Conservation (phyloP, 768 basidiomycete species). For the Royoungia palumana region DNA sequence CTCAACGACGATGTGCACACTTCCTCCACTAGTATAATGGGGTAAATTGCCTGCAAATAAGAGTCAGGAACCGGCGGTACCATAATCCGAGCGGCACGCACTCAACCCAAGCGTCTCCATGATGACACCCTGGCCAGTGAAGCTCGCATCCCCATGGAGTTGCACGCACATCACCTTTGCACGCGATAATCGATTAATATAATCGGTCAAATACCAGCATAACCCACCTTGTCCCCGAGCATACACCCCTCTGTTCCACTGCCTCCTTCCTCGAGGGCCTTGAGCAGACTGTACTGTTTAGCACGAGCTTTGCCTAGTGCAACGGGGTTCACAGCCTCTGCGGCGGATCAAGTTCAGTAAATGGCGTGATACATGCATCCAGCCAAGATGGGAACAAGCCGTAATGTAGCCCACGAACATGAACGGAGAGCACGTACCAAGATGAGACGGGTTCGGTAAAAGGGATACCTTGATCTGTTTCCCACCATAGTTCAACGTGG, state of each 20-base stretch:
- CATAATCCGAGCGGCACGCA: constrained; percentile 29
- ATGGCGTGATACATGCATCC: not conserved
- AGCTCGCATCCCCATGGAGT: constrained; percentile 89
- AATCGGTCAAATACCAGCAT: not conserved
- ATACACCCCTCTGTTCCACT: constrained; percentile 23
- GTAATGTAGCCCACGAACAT: too few relatives aligned
- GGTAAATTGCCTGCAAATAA: constrained; percentile 67
- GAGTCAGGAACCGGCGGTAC: not conserved
- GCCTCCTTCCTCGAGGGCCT: constrained; percentile 45
- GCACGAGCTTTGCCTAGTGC: constrained; percentile 88
- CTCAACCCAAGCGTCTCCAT: constrained; percentile 87
- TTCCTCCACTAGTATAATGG: constrained; percentile 89
- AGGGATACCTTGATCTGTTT: constrained; percentile 65
- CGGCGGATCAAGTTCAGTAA: not conserved
- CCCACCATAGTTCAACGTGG: constrained; percentile 52
- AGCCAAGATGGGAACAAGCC: not conserved
- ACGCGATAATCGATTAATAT: constrained; percentile 9
- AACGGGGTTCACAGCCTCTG: constrained; percentile 86
- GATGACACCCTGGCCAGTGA: constrained; percentile 85
- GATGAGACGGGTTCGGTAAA: constrained; percentile 76
- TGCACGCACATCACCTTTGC: constrained; percentile 85
- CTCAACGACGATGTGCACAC: constrained; percentile 90
- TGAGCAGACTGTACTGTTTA: constrained; percentile 82
- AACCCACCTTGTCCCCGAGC: constrained; percentile 31
- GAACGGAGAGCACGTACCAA: constrained; percentile 40